A percentile compares a stretch with the other conserved stretches of the same genome.
Evolutionary conservation across 805 yeast species (phyloP).

Genomic region (Candida adriatica): DNA sequence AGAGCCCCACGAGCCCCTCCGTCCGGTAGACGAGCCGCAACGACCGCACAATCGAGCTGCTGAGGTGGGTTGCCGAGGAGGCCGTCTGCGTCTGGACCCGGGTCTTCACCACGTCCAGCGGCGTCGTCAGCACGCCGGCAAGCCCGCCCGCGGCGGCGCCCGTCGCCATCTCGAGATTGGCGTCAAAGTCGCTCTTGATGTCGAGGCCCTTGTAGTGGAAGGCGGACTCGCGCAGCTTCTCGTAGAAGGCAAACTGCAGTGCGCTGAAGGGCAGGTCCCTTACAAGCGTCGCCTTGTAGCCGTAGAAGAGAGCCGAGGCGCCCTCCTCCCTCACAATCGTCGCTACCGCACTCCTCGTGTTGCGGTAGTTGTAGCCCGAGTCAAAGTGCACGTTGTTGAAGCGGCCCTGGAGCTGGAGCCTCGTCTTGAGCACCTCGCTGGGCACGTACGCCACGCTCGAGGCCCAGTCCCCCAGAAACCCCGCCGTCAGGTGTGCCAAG

Average conservation of each 20-base stretch:
- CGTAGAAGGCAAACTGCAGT: slow-evolving; percentile 92
- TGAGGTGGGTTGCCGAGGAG: slow-evolving; percentile 14
- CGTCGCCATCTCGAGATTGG: slow-evolving; percentile 62
- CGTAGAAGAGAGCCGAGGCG: slow-evolving; percentile 66
- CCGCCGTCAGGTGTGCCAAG: slow-evolving; percentile 71
- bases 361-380: slow-evolving; percentile 81
- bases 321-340: slow-evolving; percentile 72
- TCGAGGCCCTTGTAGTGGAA: slow-evolving; percentile 29
- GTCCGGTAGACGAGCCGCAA: slow-evolving; percentile 49
- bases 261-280: slow-evolving; percentile 96
- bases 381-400: slow-evolving; percentile 71
- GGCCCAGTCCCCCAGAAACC: slow-evolving; percentile 89
- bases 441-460: slow-evolving; percentile 91
- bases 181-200: slow-evolving; percentile 39
- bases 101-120: slow-evolving; percentile 87
- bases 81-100: slow-evolving; percentile 85
- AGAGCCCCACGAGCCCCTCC: slow-evolving; percentile 77
- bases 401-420: slow-evolving; percentile 88
- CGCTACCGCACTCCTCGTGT: slow-evolving; percentile 61
- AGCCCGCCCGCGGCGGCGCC: slow-evolving; percentile 97
- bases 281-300: slow-evolving; percentile 88
- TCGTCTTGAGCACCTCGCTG: slow-evolving; percentile 86
- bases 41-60: slow-evolving; percentile 45
- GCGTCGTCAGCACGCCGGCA: slow-evolving; percentile 86
- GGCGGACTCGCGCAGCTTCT: slow-evolving; percentile 64